phyloP scores from a whole-genome alignment of 352 stramenopile species.

The Phytophthora pisi region DNA sequence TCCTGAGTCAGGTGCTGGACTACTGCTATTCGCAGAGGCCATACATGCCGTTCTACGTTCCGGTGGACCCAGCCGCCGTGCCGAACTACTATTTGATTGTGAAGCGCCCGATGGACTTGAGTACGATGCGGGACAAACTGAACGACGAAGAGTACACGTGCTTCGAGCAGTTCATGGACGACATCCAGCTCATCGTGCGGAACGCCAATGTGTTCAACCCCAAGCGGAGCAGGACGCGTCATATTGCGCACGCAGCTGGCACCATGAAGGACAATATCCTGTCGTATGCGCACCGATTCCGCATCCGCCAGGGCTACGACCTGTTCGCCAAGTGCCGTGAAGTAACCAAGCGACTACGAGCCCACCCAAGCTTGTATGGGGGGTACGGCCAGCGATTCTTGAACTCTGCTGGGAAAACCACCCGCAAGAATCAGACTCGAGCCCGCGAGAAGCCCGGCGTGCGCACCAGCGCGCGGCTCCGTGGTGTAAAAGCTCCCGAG shows the following conservation, averaged over 20 bases:
- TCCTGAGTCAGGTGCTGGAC: constrained; percentile 83
- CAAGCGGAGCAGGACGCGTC: constrained; percentile 67
- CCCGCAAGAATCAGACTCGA: constrained; percentile 10
- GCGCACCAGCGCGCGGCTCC: constrained; percentile 45
- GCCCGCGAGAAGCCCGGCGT: constrained; percentile 27
- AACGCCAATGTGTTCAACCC: constrained; percentile 93
- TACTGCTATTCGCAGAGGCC: constrained; percentile 76
- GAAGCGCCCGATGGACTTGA: constrained; percentile 87
- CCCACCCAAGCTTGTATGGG: constrained; percentile 51
- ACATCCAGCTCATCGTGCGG: constrained; percentile 88
- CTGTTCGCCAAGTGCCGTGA: constrained; percentile 88
- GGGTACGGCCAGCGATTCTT: constrained; percentile 36
- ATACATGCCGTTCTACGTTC: constrained; percentile 73
- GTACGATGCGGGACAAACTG: constrained; percentile 88
- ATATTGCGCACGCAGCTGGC: constrained; percentile 81
- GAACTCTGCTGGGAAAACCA: constrained; percentile 22
- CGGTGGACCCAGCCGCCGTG: constrained; percentile 78
- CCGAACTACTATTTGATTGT: constrained; percentile 92
- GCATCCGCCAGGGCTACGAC: constrained; percentile 87
- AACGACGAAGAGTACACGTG: constrained; percentile 91
- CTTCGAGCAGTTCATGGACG: constrained; percentile 87
- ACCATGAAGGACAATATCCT: constrained; percentile 92
- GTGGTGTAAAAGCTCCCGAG: constrained; percentile 53
- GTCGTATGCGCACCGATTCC: constrained; percentile 89
- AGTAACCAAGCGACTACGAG: constrained; percentile 69